Base-by-base conservation (phyloP, 768 basidiomycete species). In the Agrocybe pediades region DNA sequence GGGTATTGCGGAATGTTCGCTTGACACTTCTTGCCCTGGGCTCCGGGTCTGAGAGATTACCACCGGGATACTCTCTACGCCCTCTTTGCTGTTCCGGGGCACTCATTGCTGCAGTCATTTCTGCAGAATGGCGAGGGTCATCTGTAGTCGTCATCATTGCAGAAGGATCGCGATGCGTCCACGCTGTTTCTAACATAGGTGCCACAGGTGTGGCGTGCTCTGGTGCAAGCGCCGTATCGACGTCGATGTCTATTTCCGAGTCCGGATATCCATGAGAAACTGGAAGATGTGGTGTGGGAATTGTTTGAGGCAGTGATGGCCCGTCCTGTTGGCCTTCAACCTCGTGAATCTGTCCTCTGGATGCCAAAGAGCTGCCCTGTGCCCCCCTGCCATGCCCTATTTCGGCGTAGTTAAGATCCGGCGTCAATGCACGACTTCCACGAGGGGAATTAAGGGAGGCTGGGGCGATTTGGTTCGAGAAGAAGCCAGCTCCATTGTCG, bases 371-470 rank as follows among this genome's bases (percentile, higher is more conserved):
- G 13, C 63, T 41, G 13, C 54, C 61, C 49, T 70, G 64, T 17
- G 78, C 71, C 5, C 86, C 87, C 24, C 86, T 78, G 3, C 87
- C 87, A 62, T 89, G 88, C 2, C 87, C 88, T 54, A 89, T 86
- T 65, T 92, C 90, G 5, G 88, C 87, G 56, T 79, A 89, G 59
- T 86, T 78, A 46, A 88, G 76, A 61, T 90, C 89, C 20, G 87
- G 88, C 15, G 87, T 90, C 65, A 84, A 68, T 16, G 81, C 78
- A 40, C 86, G 85, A 55, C 77, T 76, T 58, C 73, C 73, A 48
- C 74, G 67, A 36, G 76, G 71, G 0, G 75, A 70, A n/a, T 71
- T 62, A 15, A 63, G 54, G 6, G 59, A 53, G 2, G 65, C 43
- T 19, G 9, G 61, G 65, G 9, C 72, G 60, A 21, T 80, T 36